Evolutionary conservation across 768 basidiomycete genomes (phyloP).

Genomic region (Mycena galopus): DNA sequence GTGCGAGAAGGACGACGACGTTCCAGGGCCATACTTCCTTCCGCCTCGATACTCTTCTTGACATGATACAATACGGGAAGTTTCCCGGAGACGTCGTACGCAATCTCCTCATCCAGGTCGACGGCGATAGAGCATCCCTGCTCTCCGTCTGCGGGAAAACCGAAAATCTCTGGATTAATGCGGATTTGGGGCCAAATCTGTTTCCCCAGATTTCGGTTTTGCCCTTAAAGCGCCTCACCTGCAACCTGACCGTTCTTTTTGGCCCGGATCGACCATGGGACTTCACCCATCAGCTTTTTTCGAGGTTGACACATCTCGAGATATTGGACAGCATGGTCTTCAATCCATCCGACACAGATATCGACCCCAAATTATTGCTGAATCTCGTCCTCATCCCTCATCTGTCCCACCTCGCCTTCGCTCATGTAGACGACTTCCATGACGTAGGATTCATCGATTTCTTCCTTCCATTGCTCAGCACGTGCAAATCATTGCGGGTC

Average conservation of each 20-base stretch:
- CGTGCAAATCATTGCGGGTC: constrained; percentile 2
- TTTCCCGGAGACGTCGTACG: neutral
- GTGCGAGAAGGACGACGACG: neutral
- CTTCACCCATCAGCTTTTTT: neutral
- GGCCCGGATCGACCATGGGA: too few species aligned
- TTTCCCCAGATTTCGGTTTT: neutral
- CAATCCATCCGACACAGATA: neutral
- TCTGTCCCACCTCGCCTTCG: constrained; percentile 7
- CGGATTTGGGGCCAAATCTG: neutral
- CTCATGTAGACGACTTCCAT: neutral
- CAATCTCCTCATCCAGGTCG: neutral
- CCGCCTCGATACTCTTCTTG: neutral
- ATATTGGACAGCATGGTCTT: neutral
- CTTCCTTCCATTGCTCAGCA: neutral
- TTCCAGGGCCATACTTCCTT: neutral
- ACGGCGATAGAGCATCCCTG: neutral
- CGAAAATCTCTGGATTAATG: constrained; percentile 6
- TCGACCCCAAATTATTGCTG: neutral
- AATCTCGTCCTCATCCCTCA: neutral
- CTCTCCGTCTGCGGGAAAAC: neutral
- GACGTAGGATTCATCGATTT: neutral
- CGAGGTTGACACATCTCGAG: constrained; percentile 3
- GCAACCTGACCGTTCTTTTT: too few species aligned
- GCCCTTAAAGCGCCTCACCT: too few species aligned
- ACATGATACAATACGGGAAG: neutral